Conservation (phyloP, 768 basidiomycete species). For the Serendipita sp. region DNA sequence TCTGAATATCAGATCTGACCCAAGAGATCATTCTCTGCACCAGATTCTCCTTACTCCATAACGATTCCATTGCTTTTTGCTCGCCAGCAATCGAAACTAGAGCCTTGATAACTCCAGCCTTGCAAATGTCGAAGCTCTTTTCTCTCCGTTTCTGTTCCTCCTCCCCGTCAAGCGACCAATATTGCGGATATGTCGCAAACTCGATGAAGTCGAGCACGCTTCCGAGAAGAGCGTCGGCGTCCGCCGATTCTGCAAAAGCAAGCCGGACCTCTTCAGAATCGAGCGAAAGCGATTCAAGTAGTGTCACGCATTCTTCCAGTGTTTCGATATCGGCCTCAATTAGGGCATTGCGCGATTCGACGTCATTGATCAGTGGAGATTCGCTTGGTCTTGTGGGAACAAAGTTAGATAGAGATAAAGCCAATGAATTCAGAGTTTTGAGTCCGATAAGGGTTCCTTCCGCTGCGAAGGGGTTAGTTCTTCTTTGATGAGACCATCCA, state of each 20-base stretch:
- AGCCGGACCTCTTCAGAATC: constrained; percentile 65
- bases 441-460: not conserved
- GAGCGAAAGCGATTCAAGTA: constrained; percentile 61
- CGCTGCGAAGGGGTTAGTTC: not conserved
- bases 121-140: constrained; percentile 65
- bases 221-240: constrained; percentile 38
- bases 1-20: constrained; percentile 42
- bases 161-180: constrained; percentile 37
- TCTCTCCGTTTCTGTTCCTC: constrained; percentile 41
- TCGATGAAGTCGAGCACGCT: constrained; percentile 63
- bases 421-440: constrained; percentile 4
- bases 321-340: constrained; percentile 43
- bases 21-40: constrained; percentile 60
- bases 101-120: constrained; percentile 71
- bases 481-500: not conserved
- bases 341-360: constrained; percentile 9
- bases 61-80: constrained; percentile 55
- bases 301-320: constrained; percentile 57
- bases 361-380: constrained; percentile 16
- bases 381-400: constrained; percentile 27
- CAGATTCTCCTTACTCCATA: constrained; percentile 57
- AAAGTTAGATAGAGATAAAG: constrained; percentile 10
- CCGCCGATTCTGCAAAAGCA: constrained; percentile 27
- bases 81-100: constrained; percentile 78
- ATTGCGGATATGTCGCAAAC: constrained; percentile 45